Percentiles rank a stretch among this genome's conserved stretches.
Evolutionary conservation across 805 yeast genomes (phyloP).

Genomic region (Zygoascus flipseniorum): DNA sequence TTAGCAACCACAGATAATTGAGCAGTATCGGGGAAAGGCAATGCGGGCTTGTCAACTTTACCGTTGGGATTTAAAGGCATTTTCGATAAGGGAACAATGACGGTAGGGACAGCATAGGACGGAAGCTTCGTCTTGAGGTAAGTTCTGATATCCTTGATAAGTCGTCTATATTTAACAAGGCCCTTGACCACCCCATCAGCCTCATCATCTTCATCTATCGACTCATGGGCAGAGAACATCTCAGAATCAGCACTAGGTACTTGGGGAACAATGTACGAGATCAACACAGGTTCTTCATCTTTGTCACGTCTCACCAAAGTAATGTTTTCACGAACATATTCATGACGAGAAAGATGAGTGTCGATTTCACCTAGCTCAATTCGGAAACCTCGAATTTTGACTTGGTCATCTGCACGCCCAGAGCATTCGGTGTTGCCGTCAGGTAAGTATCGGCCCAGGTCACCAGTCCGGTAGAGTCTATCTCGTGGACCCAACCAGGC

Average conservation of each 20-base stretch:
- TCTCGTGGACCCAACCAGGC: conserved; percentile 94
- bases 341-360: conserved; percentile 92
- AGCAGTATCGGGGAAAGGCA: conserved; percentile 88
- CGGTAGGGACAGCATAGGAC: conserved; percentile 84
- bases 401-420: conserved; percentile 99
- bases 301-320: conserved; percentile 88
- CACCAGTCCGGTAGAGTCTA: conserved; percentile 94
- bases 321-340: conserved; percentile 82
- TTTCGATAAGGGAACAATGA: conserved; percentile 77
- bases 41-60: conserved; percentile 92
- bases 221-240: conserved; percentile 33
- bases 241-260: conserved; percentile 31
- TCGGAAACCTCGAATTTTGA: conserved; percentile 96
- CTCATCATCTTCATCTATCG: conserved; percentile 32
- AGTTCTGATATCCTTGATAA: conserved; percentile 74
- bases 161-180: conserved; percentile 61
- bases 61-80: conserved; percentile 97
- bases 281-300: conserved; percentile 84
- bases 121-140: conserved; percentile 85
- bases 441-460: conserved; percentile 90
- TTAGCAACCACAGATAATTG: conserved; percentile 72
- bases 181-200: conserved; percentile 65
- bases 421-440: conserved; percentile 97
- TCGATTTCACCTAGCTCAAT: conserved; percentile 98
- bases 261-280: conserved; percentile 82